Percentiles rank a stretch among this genome's conserved stretches.
Evolutionary conservation across 257 asterid genomes (phyloP).

Genomic region (Fraxinus quadrangulata): DNA sequence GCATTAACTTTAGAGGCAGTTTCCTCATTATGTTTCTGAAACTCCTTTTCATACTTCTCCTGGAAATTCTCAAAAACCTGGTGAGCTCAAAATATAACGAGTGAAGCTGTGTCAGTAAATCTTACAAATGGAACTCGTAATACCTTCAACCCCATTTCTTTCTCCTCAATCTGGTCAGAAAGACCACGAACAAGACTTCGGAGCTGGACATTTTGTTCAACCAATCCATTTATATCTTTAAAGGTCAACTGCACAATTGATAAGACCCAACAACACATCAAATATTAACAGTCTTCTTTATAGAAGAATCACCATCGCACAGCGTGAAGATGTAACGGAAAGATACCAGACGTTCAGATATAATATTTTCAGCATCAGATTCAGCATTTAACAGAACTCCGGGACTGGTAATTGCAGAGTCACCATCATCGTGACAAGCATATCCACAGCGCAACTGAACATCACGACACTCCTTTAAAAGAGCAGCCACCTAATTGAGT

Average conservation of each 20-base stretch:
- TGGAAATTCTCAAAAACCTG: conserved; percentile 32
- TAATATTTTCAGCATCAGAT: conserved; percentile 40
- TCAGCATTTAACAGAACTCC: conserved; percentile 31
- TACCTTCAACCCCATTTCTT: conserved; percentile 76
- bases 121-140: neutral
- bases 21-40: conserved; percentile 60
- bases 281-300: neutral
- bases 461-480: conserved; percentile 89
- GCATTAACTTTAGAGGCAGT: conserved; percentile 68
- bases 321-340: conserved; percentile 12
- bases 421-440: conserved; percentile 35
- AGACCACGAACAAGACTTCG: conserved; percentile 71
- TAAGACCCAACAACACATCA: conserved; percentile 15
- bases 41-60: conserved; percentile 72
- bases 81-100: conserved; percentile 21
- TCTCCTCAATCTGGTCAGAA: conserved; percentile 68
- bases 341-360: conserved; percentile 61
- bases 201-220: conserved; percentile 82
- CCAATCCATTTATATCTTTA: conserved; percentile 87
- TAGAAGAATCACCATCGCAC: neutral
- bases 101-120: neutral
- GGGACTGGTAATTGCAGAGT: conserved; percentile 35
- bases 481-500: conserved; percentile 66
- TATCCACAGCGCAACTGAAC: conserved; percentile 92
- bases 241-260: conserved; percentile 62